These are phyloP conservation scores for Penicillium sp. DNA, from an alignment of 2,329 filamentous ascomycete species.

Conservation along the genomic window DNA sequence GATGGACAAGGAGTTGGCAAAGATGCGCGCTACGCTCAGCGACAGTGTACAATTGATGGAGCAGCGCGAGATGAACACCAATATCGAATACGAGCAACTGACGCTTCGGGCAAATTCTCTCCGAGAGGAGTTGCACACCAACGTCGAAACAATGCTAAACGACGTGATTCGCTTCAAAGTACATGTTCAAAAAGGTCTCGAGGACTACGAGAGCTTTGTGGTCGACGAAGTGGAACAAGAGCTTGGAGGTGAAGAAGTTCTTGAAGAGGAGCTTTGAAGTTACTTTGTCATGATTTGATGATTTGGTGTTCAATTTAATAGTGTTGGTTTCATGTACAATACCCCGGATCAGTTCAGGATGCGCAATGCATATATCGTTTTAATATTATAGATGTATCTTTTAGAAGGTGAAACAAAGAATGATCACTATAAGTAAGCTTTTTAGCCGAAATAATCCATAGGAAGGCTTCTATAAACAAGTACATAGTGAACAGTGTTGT, in stretches of 20 bases:
- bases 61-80: conserved; percentile 93
- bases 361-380: conserved; percentile 10
- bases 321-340: conserved; percentile 11
- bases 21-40: conserved; percentile 79
- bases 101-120: conserved; percentile 79
- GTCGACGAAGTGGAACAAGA: conserved; percentile 89
- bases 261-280: conserved; percentile 32
- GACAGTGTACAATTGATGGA: conserved; percentile 91
- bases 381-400: too few relatives aligned
- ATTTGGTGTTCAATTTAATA: conserved; percentile 8
- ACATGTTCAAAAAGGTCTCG: conserved; percentile 86
- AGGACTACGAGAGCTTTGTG: conserved; percentile 92
- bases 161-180: conserved; percentile 99
- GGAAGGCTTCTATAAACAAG: too few relatives aligned
- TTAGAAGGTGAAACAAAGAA: too few relatives aligned
- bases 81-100: conserved; percentile 92
- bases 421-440: too few relatives aligned
- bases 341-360: conserved; percentile 9
- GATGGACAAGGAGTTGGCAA: conserved; percentile 96
- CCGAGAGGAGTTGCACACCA: conserved; percentile 95
- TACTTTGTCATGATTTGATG: conserved; percentile 17
- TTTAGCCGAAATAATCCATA: too few relatives aligned
- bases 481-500: too few relatives aligned
- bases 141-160: conserved; percentile 93
- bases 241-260: conserved; percentile 62